phyloP scores from a whole-genome alignment of 192 early-diverging fungal genomes.

The Backusella tuberculispora region DNA sequence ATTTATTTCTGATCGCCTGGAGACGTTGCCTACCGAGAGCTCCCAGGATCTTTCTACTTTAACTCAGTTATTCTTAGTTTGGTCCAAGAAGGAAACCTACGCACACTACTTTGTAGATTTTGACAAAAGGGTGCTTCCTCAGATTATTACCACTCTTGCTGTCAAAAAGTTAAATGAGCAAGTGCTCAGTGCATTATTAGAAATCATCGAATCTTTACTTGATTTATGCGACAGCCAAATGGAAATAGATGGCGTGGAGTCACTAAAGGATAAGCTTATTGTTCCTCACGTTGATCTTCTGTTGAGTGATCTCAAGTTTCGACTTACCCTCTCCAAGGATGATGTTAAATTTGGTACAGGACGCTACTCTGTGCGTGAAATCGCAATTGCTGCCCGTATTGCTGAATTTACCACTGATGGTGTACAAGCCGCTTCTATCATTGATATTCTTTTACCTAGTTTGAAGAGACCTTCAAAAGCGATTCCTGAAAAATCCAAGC shows the following conservation, averaged over 20 bases:
- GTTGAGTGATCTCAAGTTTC: slow-evolving; percentile 61
- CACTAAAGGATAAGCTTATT: slow-evolving; percentile 51
- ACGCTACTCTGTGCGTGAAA: slow-evolving; percentile 66
- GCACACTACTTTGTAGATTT: slow-evolving; percentile 66
- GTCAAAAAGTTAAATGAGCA: slow-evolving; percentile 79
- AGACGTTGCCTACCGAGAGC: slow-evolving; percentile 76
- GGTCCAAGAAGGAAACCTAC: slow-evolving; percentile 73
- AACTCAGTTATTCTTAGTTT: slow-evolving; percentile 76
- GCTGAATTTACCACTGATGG: slow-evolving; percentile 74
- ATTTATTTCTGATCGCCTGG: slow-evolving; percentile 73
- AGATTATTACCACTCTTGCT: slow-evolving; percentile 72
- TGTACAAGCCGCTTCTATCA: slow-evolving; percentile 65
- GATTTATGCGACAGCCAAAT: slow-evolving; percentile 58
- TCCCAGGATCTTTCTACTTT: slow-evolving; percentile 86
- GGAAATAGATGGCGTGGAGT: slow-evolving; percentile 39
- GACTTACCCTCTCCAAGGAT: slow-evolving; percentile 49
- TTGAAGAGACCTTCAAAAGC: slow-evolving; percentile 68
- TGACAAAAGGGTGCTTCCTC: slow-evolving; percentile 65
- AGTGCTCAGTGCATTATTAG: slow-evolving; percentile 73
- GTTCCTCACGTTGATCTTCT: slow-evolving; percentile 59
- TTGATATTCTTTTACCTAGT: slow-evolving; percentile 84
- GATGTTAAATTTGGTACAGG: slow-evolving; percentile 56
- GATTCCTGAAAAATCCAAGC: slow-evolving; percentile 83
- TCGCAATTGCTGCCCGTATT: slow-evolving; percentile 79
- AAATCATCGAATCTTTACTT: slow-evolving; percentile 74